Evolutionary conservation across 176 grass and related monocot genomes (phyloP).

Genomic region (Guadua angustifolia): DNA sequence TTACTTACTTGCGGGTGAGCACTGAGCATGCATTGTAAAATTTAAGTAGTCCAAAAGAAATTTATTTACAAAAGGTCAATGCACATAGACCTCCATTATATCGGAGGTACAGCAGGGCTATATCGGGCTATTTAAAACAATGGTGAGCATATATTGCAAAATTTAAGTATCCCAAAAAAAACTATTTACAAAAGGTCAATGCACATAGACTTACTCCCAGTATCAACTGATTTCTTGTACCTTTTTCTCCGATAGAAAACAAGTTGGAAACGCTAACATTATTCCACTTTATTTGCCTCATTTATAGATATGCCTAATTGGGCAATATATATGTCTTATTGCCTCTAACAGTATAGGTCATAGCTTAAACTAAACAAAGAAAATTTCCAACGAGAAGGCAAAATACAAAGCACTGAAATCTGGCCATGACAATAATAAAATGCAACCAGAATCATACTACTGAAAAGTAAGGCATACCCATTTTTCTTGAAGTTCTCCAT

Average conservation of each 20-base stretch:
- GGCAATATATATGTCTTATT: no score
- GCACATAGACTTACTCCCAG: neutral
- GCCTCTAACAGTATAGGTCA: neutral
- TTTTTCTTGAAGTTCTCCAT: constrained; percentile 77
- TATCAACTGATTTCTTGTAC: constrained; percentile 4
- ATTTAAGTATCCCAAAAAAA: constrained; percentile 10
- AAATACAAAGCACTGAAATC: neutral
- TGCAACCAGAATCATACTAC: neutral
- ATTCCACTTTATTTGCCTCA: neutral
- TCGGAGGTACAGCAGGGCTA: no score
- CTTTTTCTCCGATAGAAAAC: neutral
- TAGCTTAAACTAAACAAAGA: neutral
- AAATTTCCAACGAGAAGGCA: neutral
- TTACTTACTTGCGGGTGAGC: constrained; percentile 2
- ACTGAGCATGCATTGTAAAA: neutral
- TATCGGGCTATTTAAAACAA: no score
- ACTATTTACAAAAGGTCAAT: constrained; percentile 3
- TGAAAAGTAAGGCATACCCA: constrained; percentile 52
- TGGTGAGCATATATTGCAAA: neutral
- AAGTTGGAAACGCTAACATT: constrained; percentile 1
- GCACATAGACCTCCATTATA: no score
- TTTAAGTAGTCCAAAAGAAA: constrained; percentile 12
- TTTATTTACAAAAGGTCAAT: neutral
- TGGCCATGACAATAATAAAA: constrained; percentile 21
- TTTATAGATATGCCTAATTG: neutral